Percentiles rank a stretch among this genome's conserved stretches.
Conservation (phyloP, 306 rosid species). For the Acacia confusa region DNA sequence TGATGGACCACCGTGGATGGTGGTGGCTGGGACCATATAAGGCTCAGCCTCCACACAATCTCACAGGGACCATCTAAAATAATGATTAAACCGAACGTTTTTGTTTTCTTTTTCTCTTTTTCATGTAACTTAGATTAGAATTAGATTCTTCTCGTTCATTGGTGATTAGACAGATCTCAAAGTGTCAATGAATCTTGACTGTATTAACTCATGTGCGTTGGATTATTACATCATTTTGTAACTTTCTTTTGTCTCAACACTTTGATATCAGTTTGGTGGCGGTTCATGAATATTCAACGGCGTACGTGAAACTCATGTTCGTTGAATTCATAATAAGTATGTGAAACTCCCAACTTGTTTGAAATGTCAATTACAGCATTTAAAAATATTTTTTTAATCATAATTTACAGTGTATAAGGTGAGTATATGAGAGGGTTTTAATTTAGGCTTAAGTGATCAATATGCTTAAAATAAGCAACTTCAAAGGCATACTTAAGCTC, state of each 20-base stretch:
- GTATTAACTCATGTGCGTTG: background rate
- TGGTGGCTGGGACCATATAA: conserved; percentile 52
- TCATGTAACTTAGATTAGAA: background rate
- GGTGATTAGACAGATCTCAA: background rate
- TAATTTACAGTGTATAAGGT: too few relatives aligned
- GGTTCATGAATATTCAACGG: background rate
- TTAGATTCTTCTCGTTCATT: background rate
- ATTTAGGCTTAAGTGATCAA: too few relatives aligned
- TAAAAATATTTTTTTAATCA: too few relatives aligned
- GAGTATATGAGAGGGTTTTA: too few relatives aligned
- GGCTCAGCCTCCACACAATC: background rate
- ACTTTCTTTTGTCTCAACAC: background rate
- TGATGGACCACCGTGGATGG: conserved; percentile 31
- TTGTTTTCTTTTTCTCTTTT: background rate
- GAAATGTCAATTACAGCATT: too few relatives aligned
- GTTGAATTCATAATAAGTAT: too few relatives aligned
- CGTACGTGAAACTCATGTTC: background rate
- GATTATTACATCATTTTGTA: background rate
- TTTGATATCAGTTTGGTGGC: background rate
- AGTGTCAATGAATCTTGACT: background rate
- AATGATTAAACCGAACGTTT: background rate
- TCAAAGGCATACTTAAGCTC: too few relatives aligned
- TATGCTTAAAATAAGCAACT: too few relatives aligned
- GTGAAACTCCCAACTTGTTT: too few relatives aligned
- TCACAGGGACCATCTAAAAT: background rate